Percentiles rank a stretch among this genome's conserved stretches.
Conservation (phyloP, 805 yeast species). For the Saccharomycopsis sp. region DNA sequence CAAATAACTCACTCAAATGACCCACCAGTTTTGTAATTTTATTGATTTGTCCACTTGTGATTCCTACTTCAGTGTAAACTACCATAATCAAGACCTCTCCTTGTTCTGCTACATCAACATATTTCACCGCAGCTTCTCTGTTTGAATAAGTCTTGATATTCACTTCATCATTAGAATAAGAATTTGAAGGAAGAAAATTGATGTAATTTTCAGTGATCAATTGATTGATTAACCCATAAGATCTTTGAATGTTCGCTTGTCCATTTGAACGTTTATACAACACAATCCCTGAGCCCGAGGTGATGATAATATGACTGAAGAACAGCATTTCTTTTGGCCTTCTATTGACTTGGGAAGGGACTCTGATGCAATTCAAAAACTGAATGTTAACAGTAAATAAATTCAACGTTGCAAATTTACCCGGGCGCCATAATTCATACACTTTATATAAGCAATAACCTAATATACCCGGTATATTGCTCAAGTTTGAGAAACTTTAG, state of each 20-base stretch:
- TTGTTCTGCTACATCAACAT: conserved; percentile 7
- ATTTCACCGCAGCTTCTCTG: conserved; percentile 13
- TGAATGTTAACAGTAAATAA: too few relatives aligned
- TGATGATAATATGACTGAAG: conserved; percentile 4
- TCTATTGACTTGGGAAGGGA: too few relatives aligned
- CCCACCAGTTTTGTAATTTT: conserved; percentile 6
- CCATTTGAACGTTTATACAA: conserved; percentile 6
- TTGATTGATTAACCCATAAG: conserved; percentile 8
- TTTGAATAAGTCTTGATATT: conserved; percentile 9
- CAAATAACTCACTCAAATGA: conserved; percentile 13
- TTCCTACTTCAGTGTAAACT: conserved; percentile 7
- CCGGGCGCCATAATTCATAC: too few relatives aligned
- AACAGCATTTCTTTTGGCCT: too few relatives aligned
- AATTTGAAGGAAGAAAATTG: conserved; percentile 2
- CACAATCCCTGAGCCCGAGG: conserved; percentile 16
- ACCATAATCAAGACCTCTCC: conserved; percentile 5
- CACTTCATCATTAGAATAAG: background rate
- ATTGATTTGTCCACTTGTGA: conserved; percentile 5
- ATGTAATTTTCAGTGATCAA: conserved; percentile 12
- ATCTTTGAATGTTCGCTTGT: background rate
- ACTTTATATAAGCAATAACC: too few relatives aligned
- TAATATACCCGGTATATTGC: too few relatives aligned
- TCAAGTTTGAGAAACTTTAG: too few relatives aligned
- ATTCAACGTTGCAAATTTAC: too few relatives aligned
- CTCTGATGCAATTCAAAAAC: too few relatives aligned